Evolutionary conservation across 2,329 filamentous ascomycete species (phyloP), one percentile per base, ranked within the genome.

Genomic region (Sporothrix phasma): DNA sequence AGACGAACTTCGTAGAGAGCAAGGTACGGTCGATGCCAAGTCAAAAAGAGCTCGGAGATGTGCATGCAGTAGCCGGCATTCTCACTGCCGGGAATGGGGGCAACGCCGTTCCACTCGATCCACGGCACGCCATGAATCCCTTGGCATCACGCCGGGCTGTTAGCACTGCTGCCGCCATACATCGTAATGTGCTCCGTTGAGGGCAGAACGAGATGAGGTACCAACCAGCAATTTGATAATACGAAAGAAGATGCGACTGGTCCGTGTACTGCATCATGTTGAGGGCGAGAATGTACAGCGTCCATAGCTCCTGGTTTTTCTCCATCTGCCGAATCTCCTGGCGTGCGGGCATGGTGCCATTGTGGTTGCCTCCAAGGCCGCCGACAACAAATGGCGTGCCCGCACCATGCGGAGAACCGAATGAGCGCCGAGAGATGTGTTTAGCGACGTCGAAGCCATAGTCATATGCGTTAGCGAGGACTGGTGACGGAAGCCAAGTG

Each of bases 1-100:
- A 29, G 7, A 22, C 71, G 62, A 71, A 82, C 83, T 77, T 85
- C 83, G 64, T 83, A 83, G 60, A 85, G 73, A 34, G 79, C 81
- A 65, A 94, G 78, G 73, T 93, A 95, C 0, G 90, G 88, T 59
- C 91, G 84, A 78, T 96, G 91, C 91, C 91, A 95, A 45, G 86
- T 82, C 45, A 88, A 84, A 72, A 96, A 94, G 17, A 94, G 77
- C 46, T 87, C 84, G 1, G 88, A 89, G 26, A 76, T 26, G 74
- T 96, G 91, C 15, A 84, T 84, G 73, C 91, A 95, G 73, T 92
- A 95, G 59, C 90, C 90, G 17, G 81, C 78, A 45, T 79, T 76
- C 64, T 80, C 77, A 65, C 81, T 83, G 1, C 82, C 83, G 2
- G 78, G 71, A 1, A 75, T 76, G 63, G 79, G 76, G 58, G 75